These are phyloP conservation scores for Cryptococcus amylolentus DNA, from an alignment of 1,284 basidiomycete species.

Conservation along the genomic window DNA sequence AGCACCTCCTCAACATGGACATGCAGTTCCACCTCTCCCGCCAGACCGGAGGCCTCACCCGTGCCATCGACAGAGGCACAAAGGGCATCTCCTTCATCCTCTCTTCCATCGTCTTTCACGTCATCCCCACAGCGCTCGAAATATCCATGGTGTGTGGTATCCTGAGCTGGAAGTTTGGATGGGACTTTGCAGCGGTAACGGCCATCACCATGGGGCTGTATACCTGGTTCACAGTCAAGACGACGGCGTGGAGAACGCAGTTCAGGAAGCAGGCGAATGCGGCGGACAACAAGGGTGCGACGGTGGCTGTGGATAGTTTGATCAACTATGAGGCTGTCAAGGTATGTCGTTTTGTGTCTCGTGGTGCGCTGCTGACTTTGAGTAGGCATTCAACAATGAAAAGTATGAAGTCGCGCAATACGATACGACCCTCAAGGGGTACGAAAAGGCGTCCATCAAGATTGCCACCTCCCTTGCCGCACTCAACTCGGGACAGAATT, in stretches of 20 bases:
- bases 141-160: constrained; percentile 97
- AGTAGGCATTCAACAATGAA: constrained; percentile 95
- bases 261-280: constrained; percentile 94
- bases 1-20: constrained; percentile 85
- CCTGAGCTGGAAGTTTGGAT: constrained; percentile 95
- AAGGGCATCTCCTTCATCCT: constrained; percentile 98
- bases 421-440: constrained; percentile 79
- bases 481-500: constrained; percentile 92
- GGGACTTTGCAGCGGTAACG: constrained; percentile 92
- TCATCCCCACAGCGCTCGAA: constrained; percentile 92
- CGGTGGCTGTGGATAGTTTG: constrained; percentile 86
- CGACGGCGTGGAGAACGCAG: constrained; percentile 93
- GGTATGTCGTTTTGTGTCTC: constrained; percentile 52
- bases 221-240: constrained; percentile 94
- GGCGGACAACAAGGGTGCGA: constrained; percentile 94
- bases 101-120: constrained; percentile 89
- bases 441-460: constrained; percentile 89
- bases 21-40: constrained; percentile 88
- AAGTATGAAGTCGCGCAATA: constrained; percentile 86
- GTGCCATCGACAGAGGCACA: constrained; percentile 95
- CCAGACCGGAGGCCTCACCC: constrained; percentile 91
- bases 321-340: constrained; percentile 99
- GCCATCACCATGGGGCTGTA: constrained; percentile 81
- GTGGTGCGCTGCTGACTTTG: not conserved
- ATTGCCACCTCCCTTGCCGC: constrained; percentile 91